phyloP scores from a whole-genome alignment of 1,284 basidiomycete genomes.

The Exsudoporus floridanus region DNA sequence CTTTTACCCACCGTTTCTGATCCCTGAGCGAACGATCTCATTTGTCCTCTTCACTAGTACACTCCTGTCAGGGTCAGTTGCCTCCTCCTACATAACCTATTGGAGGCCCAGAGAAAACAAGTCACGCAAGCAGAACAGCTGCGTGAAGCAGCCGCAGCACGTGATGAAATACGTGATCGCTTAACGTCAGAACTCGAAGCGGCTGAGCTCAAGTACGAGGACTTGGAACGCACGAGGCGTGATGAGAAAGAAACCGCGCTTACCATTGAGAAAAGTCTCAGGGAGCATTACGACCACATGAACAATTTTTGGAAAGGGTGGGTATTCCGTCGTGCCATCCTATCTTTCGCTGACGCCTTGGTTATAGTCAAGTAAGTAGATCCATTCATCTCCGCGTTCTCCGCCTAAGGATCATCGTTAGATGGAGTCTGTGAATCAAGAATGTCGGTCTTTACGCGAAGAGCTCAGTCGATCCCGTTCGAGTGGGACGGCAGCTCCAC shows the following conservation, averaged over 20 bases:
- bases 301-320: constrained; percentile 41
- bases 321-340: constrained; percentile 15
- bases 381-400: background rate
- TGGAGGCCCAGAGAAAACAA: constrained; percentile 34
- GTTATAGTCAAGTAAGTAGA: constrained; percentile 41
- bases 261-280: constrained; percentile 36
- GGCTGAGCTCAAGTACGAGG: constrained; percentile 26
- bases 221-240: constrained; percentile 29
- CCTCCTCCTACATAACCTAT: constrained; percentile 32
- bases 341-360: constrained; percentile 17
- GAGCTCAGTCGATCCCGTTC: constrained; percentile 25
- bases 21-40: constrained; percentile 12
- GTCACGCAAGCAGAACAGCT: constrained; percentile 29
- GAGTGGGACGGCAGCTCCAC: constrained; percentile 15
- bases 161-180: constrained; percentile 32
- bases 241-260: constrained; percentile 41
- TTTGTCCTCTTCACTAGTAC: constrained; percentile 19
- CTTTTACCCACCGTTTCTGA: background rate
- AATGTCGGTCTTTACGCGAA: constrained; percentile 35
- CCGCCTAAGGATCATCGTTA: constrained; percentile 20
- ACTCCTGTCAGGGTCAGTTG: constrained; percentile 36
- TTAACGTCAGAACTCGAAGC: constrained; percentile 31
- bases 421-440: constrained; percentile 36
- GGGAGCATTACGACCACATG: constrained; percentile 38
- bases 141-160: constrained; percentile 24